Base-by-base conservation (phyloP, 441 rosid species). In the Kokia cookei region DNA sequence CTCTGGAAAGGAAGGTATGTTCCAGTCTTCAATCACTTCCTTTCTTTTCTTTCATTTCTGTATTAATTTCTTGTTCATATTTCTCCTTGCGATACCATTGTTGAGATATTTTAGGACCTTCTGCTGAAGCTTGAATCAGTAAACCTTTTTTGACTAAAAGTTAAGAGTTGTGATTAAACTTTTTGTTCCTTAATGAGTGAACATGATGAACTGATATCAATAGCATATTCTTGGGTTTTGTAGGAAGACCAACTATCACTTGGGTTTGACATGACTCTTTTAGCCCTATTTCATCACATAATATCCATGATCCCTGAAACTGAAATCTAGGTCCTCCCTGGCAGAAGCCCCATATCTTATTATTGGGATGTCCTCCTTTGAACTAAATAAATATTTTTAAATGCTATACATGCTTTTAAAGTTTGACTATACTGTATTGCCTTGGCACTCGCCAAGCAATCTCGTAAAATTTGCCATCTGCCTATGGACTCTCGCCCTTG, bases 1-100 rank as follows among this genome's bases (percentile, higher is more conserved):
- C 91, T 70, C 95, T 96, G 65, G 99, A 96, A 85, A 92, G 98
- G 76, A 94, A 92, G 98, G 99, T 92, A 71, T 53, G 53, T 13
- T 40, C 66, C 19, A 19, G 26, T n/a, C 13, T 10, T 53, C 22
- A n/a, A 42, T 37, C 26, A 37, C 50, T 10, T 14, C 15, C 6
- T 35, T 65, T 47, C 19, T 29, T 68, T 68, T 26, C 14, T 45
- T 64, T 48, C 32, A 54, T 59, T 65, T 71, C 58, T 67, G 22
- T 43, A 14, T 59, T 50, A 47, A 17, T 72, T 32, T 73, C 60
- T 50, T 61, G 32, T 61, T 43, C n/a, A 71, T 43, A 42, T 71
- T 57, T 1, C 17, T 27, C 63, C 54, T 71, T 43, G 47, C 27
- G 54, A 13, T 26, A 32, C 17, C 48, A 17, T 6, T 9, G 7